phyloP scores from a whole-genome alignment of 208 protist species.

The Crithidia thermophila region DNA sequence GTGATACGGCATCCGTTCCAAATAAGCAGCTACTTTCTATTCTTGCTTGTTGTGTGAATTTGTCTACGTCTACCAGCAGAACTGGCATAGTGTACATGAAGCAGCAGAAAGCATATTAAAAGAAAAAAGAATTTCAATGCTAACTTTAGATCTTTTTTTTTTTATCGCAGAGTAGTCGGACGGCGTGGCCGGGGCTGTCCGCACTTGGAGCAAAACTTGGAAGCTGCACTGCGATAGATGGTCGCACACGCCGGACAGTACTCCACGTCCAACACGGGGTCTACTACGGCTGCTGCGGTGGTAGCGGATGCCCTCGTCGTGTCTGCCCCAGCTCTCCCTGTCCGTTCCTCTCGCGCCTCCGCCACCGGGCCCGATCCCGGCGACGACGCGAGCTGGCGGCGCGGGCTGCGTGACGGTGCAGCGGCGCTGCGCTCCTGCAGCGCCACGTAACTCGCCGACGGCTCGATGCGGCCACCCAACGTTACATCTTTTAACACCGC shows the following conservation, averaged over 20 bases:
- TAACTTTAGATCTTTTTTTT: not conserved
- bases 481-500: constrained; percentile 61
- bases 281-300: not conserved
- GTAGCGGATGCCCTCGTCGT: not conserved
- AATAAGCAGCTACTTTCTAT: no score
- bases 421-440: not conserved
- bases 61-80: no score
- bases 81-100: constrained; percentile 3
- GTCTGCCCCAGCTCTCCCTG: not conserved
- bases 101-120: constrained; percentile 25
- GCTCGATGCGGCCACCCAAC: constrained; percentile 48
- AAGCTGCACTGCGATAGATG: constrained; percentile 42
- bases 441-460: constrained; percentile 18
- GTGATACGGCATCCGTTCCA: no score
- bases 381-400: no score
- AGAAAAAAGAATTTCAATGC: constrained; percentile 2
- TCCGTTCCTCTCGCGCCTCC: not conserved
- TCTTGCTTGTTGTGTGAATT: no score
- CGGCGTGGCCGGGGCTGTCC: constrained; percentile 37
- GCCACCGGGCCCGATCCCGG: not conserved
- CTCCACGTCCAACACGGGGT: constrained; percentile 15
- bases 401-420: not conserved
- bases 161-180: constrained; percentile 7
- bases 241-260: constrained; percentile 60
- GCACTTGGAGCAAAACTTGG: constrained; percentile 68